Percentiles rank a stretch among this genome's conserved stretches.
These are phyloP conservation scores for Mucor sp. DNA, from an alignment of 371 early-diverging fungal species.

Conservation along the genomic window DNA sequence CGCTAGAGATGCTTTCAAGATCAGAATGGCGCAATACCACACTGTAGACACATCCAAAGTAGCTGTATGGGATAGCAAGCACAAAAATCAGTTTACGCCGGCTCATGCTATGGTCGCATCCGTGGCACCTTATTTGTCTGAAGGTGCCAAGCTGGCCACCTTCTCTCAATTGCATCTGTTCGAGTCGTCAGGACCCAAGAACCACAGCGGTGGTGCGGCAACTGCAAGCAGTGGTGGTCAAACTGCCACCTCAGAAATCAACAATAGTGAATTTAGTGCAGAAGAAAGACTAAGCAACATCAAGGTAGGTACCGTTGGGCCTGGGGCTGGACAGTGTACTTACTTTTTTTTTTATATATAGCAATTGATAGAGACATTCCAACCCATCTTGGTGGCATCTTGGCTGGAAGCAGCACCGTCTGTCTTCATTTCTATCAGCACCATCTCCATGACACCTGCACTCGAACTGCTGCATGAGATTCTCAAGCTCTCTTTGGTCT, in stretches of 20 bases:
- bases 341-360: not conserved
- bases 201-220: not conserved
- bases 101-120: slow-evolving; percentile 17
- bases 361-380: slow-evolving; percentile 54
- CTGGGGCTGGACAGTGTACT: not conserved
- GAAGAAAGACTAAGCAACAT: slow-evolving; percentile 27
- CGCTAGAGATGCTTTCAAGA: slow-evolving; percentile 48
- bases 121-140: slow-evolving; percentile 25
- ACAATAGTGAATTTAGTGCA: slow-evolving; percentile 20
- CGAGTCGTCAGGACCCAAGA: slow-evolving; percentile 36
- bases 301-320: slow-evolving; percentile 14
- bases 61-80: slow-evolving; percentile 15
- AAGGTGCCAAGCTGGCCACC: slow-evolving; percentile 14
- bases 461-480: slow-evolving; percentile 53
- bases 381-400: slow-evolving; percentile 66
- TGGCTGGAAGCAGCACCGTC: slow-evolving; percentile 78
- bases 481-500: slow-evolving; percentile 57
- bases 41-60: slow-evolving; percentile 9
- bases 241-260: slow-evolving; percentile 4
- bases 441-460: slow-evolving; percentile 46
- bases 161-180: slow-evolving; percentile 40
- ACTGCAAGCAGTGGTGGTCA: slow-evolving; percentile 10
- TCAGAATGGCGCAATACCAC: slow-evolving; percentile 19
- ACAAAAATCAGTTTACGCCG: slow-evolving; percentile 20
- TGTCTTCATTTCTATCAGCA: slow-evolving; percentile 52